Base-by-base conservation (phyloP, 2,329 filamentous ascomycete genomes). In the Alternaria alternata region DNA sequence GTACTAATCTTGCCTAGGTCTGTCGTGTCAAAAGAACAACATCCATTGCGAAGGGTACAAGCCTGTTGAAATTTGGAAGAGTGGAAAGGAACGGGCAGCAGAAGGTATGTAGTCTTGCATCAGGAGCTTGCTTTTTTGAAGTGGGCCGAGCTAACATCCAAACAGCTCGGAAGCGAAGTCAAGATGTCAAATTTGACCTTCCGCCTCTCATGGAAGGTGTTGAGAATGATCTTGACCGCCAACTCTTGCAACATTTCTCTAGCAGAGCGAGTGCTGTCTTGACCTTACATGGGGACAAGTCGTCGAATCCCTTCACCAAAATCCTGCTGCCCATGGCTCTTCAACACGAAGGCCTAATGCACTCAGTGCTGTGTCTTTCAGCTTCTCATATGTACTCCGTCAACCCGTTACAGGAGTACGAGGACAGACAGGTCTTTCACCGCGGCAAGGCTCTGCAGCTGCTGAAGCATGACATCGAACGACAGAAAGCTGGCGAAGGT, bases 21-120 rank as follows among this genome's bases (percentile, higher is more conserved):
- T 92, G 78, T 96, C 96, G 71, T 97, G 93, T 74, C 90, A 95
- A 80, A 97, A 96, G 84, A 97, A 96, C 76, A 92, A 93, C 8
- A 92, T 96, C 12, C 88, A 94, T 12, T 97, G 93, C 75, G 93
- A 96, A 79, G 93, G 93, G 12, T 97, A 96, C 74, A 91, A 92
- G 51, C 90, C 92, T 63, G 93, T 93, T 75, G 90, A 92, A 59
- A 86, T 93, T 53, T 97, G 93, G 93, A 92, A 89, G 77, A 94
- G 92, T 73, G 92, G 93, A 28, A 92, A 88, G 75, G 91, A 94
- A 77, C 90, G 85, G 73, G 85, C 87, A 34, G 89, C 91, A 81
- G 88, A 92, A 77, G 81, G 84, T 85, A 38, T 36, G 68, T 47
- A 5, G 26, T 22, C 11, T 20, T 6, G 46, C 44, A 22, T 20